phyloP scores from a whole-genome alignment of 2,329 filamentous ascomycete genomes.

The Apiospora marii region DNA sequence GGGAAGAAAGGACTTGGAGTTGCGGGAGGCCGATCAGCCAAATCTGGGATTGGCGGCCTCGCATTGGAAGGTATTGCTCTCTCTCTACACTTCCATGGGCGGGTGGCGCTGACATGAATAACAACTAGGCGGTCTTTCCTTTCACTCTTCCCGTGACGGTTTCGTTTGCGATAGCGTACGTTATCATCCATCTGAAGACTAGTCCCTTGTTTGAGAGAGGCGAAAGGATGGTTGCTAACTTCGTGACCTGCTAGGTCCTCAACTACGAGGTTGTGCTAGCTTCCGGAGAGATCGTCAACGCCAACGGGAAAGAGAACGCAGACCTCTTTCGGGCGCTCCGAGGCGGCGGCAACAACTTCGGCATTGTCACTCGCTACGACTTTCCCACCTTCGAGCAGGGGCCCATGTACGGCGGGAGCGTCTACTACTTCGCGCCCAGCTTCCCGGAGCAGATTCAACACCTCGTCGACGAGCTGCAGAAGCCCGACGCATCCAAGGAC shows the following conservation, averaged over 20 bases:
- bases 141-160: neutral
- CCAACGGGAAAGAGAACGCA: constrained; percentile 25
- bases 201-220: neutral
- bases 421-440: constrained; percentile 21
- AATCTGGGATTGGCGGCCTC: constrained; percentile 29
- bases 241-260: neutral
- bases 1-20: constrained; percentile 24
- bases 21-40: constrained; percentile 25
- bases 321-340: constrained; percentile 33
- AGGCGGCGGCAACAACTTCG: constrained; percentile 32
- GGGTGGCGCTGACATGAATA: neutral
- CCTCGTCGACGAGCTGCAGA: constrained; percentile 27
- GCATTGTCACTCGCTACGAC: constrained; percentile 30
- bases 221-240: neutral
- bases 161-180: neutral
- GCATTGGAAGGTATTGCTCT: constrained; percentile 23
- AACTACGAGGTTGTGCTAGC: constrained; percentile 29
- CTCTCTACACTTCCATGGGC: no score
- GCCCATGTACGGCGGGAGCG: constrained; percentile 26
- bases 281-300: constrained; percentile 29
- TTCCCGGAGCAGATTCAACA: constrained; percentile 20
- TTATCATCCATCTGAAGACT: neutral
- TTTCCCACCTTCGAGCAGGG: constrained; percentile 29
- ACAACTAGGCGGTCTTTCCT: neutral
- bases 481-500: constrained; percentile 29